Conservation (phyloP, 1,139 yeast genomes). For the Candida labiduridarum region DNA sequence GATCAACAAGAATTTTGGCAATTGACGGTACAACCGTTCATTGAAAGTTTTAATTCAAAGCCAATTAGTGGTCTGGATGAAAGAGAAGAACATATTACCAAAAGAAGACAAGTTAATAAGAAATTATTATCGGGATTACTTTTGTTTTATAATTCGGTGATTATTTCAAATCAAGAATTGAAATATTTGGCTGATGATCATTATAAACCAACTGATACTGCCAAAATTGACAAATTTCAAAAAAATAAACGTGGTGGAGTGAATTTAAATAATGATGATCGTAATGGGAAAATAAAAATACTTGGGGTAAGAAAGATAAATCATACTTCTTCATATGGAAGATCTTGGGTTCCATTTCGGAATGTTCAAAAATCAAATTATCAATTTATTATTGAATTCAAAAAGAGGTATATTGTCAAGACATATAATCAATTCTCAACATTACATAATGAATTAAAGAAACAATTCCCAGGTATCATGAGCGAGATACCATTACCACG, state of each 20-base stretch:
- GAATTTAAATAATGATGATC: constrained; percentile 2
- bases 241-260: constrained; percentile 13
- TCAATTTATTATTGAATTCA: constrained; percentile 21
- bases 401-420: constrained; percentile 48
- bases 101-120: constrained; percentile 61
- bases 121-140: constrained; percentile 64
- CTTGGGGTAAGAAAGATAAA: constrained; percentile 56
- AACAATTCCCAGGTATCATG: constrained; percentile 69
- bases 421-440: constrained; percentile 67
- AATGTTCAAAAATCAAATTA: constrained; percentile 34
- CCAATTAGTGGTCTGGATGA: constrained; percentile 68
- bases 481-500: constrained; percentile 56
- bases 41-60: constrained; percentile 73
- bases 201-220: constrained; percentile 54
- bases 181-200: constrained; percentile 47
- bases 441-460: constrained; percentile 53
- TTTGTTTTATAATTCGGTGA: constrained; percentile 73
- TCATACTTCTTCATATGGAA: constrained; percentile 8
- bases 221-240: constrained; percentile 47
- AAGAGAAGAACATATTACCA: constrained; percentile 72
- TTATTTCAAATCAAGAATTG: constrained; percentile 62
- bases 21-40: constrained; percentile 73
- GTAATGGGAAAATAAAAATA: constrained; percentile 53
- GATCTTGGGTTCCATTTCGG: constrained; percentile 29
- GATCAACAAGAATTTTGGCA: constrained; percentile 72